Conservation (phyloP, 208 protist species). For the Acanthamoeba sp. region DNA sequence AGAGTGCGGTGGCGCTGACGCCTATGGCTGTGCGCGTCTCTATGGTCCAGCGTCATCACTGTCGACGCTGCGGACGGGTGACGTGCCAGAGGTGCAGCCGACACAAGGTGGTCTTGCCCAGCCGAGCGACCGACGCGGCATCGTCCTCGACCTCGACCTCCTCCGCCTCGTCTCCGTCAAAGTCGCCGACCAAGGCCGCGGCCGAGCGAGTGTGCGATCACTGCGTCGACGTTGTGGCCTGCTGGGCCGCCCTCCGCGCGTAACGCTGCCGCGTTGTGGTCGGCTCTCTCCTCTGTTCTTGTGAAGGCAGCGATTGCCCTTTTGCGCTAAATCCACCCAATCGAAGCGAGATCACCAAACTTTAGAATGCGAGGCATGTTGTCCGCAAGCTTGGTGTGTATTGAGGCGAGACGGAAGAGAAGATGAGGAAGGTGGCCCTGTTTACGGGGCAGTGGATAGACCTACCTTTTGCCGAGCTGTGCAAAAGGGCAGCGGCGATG, state of each 20-base stretch:
- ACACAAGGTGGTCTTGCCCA: not conserved
- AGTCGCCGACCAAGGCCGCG: not conserved
- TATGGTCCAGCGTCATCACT: constrained; percentile 1
- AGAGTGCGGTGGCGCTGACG: not conserved
- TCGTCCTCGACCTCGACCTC: not conserved
- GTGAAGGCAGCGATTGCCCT: no score
- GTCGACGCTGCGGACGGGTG: constrained; percentile 1
- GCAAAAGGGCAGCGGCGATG: not conserved
- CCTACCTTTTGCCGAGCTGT: not conserved
- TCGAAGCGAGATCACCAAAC: no score
- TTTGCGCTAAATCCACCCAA: no score
- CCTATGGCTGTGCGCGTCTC: not conserved
- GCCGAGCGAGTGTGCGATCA: constrained; percentile 6
- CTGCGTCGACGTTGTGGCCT: not conserved
- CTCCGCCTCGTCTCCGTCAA: not conserved
- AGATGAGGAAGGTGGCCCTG: not conserved
- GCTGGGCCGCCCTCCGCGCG: not conserved
- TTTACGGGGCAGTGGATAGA: not conserved
- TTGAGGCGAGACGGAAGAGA: no score
- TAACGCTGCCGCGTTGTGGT: no score
- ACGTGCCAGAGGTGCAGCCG: not conserved
- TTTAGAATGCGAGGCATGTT: no score
- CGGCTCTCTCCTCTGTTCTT: no score
- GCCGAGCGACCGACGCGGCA: not conserved
- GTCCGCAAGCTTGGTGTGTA: no score